A percentile compares a stretch with the other conserved stretches of the same genome.
Conservation (phyloP, 2,329 filamentous ascomycete genomes). For the Annulohypoxylon truncatum region DNA sequence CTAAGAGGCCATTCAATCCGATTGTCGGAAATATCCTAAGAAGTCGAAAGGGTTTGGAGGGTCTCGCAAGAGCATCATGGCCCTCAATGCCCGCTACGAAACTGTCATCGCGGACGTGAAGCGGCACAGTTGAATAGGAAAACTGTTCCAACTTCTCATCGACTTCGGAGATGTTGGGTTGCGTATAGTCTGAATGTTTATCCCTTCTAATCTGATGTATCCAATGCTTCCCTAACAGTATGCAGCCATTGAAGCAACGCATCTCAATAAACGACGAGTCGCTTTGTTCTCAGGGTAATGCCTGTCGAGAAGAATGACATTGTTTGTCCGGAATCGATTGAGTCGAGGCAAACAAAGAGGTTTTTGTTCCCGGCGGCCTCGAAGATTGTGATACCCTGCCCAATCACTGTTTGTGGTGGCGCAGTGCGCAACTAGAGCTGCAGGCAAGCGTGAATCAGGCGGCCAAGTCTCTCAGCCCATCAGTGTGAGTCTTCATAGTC, state of each 20-base stretch:
- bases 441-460: slow-evolving; percentile 8
- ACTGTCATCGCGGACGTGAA: not conserved
- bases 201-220: slow-evolving; percentile 5
- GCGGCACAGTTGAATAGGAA: slow-evolving; percentile 27
- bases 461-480: not conserved
- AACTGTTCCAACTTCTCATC: slow-evolving; percentile 6
- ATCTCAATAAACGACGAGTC: slow-evolving; percentile 25
- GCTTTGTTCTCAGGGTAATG: slow-evolving; percentile 24
- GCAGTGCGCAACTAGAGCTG: slow-evolving; percentile 7
- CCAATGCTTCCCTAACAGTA: slow-evolving; percentile 17
- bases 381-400: slow-evolving; percentile 20
- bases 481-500: not conserved
- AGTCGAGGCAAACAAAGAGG: slow-evolving; percentile 21
- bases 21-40: slow-evolving; percentile 30
- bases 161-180: not conserved
- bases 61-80: not conserved
- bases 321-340: slow-evolving; percentile 19
- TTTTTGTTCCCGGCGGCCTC: slow-evolving; percentile 32
- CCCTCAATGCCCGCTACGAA: not conserved
- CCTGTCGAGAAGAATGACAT: slow-evolving; percentile 4
- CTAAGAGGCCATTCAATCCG: slow-evolving; percentile 17
- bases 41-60: slow-evolving; percentile 30
- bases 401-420: slow-evolving; percentile 24
- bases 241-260: slow-evolving; percentile 25
- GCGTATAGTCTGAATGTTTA: not conserved